phyloP scores from a whole-genome alignment of 352 stramenopile species.

The Phytophthora boehmeriae region DNA sequence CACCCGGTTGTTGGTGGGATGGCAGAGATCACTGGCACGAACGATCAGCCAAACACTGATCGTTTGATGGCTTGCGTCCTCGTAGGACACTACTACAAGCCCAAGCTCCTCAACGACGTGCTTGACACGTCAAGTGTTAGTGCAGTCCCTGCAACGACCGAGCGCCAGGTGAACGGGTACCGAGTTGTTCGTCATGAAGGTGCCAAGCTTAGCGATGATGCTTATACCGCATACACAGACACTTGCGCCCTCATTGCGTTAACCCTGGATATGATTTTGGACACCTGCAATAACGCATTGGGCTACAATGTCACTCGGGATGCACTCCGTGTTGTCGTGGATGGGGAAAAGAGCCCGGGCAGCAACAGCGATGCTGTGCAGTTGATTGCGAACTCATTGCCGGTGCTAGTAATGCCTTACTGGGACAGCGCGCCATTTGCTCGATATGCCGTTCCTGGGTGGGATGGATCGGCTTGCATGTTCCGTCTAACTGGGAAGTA shows the following conservation, averaged over 20 bases:
- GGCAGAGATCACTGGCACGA: constrained; percentile 31
- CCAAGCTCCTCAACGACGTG: constrained; percentile 38
- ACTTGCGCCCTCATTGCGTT: constrained; percentile 30
- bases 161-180: constrained; percentile 28
- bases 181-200: constrained; percentile 21
- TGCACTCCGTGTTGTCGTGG: constrained; percentile 32
- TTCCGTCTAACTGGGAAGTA: constrained; percentile 47
- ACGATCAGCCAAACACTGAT: constrained; percentile 59
- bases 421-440: constrained; percentile 38
- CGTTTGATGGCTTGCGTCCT: constrained; percentile 52
- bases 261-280: constrained; percentile 32
- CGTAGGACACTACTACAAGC: constrained; percentile 40
- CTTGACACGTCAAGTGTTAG: constrained; percentile 19
- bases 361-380: constrained; percentile 27
- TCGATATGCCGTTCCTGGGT: constrained; percentile 37
- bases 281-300: constrained; percentile 32
- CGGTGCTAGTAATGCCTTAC: constrained; percentile 52
- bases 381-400: constrained; percentile 36
- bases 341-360: constrained; percentile 11
- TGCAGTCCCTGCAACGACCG: constrained; percentile 7
- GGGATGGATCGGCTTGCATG: constrained; percentile 46
- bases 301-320: constrained; percentile 34
- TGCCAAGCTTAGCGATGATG: constrained; percentile 18
- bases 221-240: constrained; percentile 27
- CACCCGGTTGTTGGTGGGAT: constrained; percentile 22